These are phyloP conservation scores for Naganishia sp. DNA, from an alignment of 1,284 basidiomycete genomes.

Conservation along the genomic window DNA sequence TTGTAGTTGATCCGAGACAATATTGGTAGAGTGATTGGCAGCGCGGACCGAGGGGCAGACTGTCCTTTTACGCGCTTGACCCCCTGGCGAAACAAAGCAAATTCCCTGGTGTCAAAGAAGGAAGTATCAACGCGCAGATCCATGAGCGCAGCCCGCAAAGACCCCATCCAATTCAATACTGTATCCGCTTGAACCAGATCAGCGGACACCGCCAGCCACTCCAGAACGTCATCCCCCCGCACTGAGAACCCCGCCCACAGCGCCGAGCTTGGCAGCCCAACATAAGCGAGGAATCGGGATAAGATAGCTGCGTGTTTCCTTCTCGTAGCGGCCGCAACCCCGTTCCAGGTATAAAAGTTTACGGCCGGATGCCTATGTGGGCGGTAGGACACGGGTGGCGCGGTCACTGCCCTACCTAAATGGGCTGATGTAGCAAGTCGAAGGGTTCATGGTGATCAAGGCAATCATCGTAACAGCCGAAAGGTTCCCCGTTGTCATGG, in stretches of 20 bases:
- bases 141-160: constrained; percentile 31
- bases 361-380: constrained; percentile 1
- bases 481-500: not conserved
- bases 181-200: constrained; percentile 45
- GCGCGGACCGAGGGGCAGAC: constrained; percentile 35
- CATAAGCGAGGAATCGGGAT: not conserved
- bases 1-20: constrained; percentile 36
- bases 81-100: constrained; percentile 46
- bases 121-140: constrained; percentile 39
- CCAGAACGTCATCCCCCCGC: constrained; percentile 40
- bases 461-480: not conserved
- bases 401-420: not conserved
- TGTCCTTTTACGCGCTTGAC: constrained; percentile 42
- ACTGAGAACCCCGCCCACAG: constrained; percentile 42
- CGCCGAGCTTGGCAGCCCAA: not conserved
- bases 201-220: constrained; percentile 46
- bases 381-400: not conserved
- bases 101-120: constrained; percentile 39
- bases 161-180: constrained; percentile 49
- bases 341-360: too few relatives aligned
- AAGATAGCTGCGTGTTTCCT: not conserved
- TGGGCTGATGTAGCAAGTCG: not conserved
- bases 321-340: not conserved
- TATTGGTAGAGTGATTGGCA: constrained; percentile 46
- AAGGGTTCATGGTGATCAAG: not conserved